These are phyloP conservation scores for Pseudisothecium myosuroides DNA, from an alignment of 225 moss, liverwort and hornwort species.

Conservation along the genomic window DNA sequence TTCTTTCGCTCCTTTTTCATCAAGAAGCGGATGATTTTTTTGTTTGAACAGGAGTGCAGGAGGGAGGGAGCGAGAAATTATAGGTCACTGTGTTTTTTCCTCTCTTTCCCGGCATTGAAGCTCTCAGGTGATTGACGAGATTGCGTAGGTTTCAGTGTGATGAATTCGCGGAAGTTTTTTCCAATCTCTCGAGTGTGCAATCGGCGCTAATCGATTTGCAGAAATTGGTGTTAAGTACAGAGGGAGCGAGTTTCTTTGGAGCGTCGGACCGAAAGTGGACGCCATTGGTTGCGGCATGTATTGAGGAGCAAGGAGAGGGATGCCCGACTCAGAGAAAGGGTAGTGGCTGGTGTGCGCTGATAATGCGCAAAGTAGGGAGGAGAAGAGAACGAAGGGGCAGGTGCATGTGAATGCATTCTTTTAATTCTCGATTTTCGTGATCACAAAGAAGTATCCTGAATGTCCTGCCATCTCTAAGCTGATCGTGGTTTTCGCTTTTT, in stretches of 20 bases:
- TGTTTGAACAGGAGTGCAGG: neutral
- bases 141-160: neutral
- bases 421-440: neutral
- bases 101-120: neutral
- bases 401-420: neutral
- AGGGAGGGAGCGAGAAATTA: neutral
- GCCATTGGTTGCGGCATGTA: neutral
- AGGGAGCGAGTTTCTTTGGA: neutral
- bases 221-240: neutral
- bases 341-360: neutral
- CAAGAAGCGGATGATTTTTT: neutral
- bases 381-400: neutral
- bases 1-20: neutral
- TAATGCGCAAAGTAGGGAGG: neutral
- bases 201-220: neutral
- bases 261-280: neutral
- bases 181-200: neutral
- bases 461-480: neutral
- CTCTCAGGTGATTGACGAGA: neutral
- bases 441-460: neutral
- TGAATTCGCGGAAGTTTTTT: neutral
- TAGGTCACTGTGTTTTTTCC: neutral
- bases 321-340: slow-evolving; percentile 11
- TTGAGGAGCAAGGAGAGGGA: slow-evolving; percentile 4
- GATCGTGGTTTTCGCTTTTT: neutral